A percentile compares a stretch with the other conserved stretches of the same genome.
Evolutionary conservation across 441 rosid species (phyloP).

Genomic region (Hura crepitans): DNA sequence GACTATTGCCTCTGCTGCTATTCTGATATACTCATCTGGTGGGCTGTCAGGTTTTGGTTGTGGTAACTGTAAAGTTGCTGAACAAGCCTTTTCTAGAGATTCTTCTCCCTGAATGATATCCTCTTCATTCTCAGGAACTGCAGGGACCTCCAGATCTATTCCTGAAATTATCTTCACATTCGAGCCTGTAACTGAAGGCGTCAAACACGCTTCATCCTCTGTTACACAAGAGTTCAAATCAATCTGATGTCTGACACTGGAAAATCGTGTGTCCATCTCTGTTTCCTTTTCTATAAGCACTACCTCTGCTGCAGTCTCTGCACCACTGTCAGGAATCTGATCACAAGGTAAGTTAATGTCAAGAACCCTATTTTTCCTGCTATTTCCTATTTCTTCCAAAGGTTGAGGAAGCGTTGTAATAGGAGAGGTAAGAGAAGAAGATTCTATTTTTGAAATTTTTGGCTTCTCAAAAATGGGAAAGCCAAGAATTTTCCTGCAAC

Average conservation of each 20-base stretch:
- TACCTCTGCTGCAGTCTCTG: slow-evolving; percentile 34
- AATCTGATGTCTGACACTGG: slow-evolving; percentile 45
- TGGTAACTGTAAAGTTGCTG: slow-evolving; percentile 26
- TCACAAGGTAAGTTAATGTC: slow-evolving; percentile 89
- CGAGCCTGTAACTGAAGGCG: slow-evolving; percentile 31
- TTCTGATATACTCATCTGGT: slow-evolving; percentile 39
- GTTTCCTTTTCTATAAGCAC: slow-evolving; percentile 31
- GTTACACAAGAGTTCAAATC: slow-evolving; percentile 66
- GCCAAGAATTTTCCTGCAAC: slow-evolving; percentile 57
- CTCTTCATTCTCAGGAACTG: slow-evolving; percentile 50
- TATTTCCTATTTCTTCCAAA: slow-evolving; percentile 38
- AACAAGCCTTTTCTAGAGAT: slow-evolving; percentile 29
- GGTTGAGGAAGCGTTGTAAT: slow-evolving; percentile 32
- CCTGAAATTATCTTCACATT: slow-evolving; percentile 34
- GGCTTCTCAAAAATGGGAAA: slow-evolving; percentile 44
- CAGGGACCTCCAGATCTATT: slow-evolving; percentile 80
- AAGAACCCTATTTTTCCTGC: slow-evolving; percentile 37
- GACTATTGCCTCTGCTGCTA: slow-evolving; percentile 78
- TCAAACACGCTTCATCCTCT: slow-evolving; percentile 61
- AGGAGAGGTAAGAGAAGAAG: slow-evolving; percentile 39
- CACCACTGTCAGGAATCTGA: slow-evolving; percentile 37
- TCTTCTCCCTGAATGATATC: slow-evolving; percentile 35
- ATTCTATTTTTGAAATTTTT: slow-evolving; percentile 35
- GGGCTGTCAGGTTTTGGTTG: slow-evolving; percentile 31
- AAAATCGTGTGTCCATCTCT: slow-evolving; percentile 30